Evolutionary conservation across 129 eudicot species (phyloP).

Genomic region (Apium graveolens): DNA sequence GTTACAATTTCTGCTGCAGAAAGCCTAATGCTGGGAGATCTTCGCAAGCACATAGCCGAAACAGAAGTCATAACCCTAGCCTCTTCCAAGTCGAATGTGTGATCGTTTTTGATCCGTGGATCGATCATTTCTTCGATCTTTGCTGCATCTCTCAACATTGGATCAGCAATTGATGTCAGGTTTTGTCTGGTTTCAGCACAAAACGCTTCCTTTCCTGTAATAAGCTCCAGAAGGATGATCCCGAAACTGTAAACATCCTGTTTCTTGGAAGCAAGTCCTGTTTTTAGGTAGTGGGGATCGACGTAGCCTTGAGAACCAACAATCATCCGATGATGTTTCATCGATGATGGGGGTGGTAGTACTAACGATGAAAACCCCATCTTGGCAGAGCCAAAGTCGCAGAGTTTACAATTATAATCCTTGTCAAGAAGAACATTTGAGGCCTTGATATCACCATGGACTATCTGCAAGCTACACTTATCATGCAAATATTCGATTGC

Average conservation of each 20-base stretch:
- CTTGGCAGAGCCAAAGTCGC: conserved; percentile 74
- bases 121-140: conserved; percentile 45
- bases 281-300: conserved; percentile 68
- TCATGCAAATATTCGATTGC: conserved; percentile 69
- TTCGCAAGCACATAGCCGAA: conserved; percentile 43
- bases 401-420: conserved; percentile 44
- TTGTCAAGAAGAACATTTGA: conserved; percentile 67
- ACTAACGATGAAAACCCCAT: conserved; percentile 49
- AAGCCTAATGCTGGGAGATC: conserved; percentile 48
- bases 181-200: conserved; percentile 25
- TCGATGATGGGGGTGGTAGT: conserved; percentile 28
- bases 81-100: conserved; percentile 37
- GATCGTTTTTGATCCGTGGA: conserved; percentile 23
- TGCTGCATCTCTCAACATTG: conserved; percentile 27
- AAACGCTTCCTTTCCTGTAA: conserved; percentile 65
- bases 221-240: conserved; percentile 51
- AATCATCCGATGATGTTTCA: conserved; percentile 25
- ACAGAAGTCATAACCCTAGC: conserved; percentile 39
- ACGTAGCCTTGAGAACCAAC: conserved; percentile 82
- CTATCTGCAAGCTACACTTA: conserved; percentile 31
- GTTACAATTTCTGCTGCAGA: conserved; percentile 41
- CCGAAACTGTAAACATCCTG: conserved; percentile 72
- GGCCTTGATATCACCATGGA: conserved; percentile 78
- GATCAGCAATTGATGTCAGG: conserved; percentile 27
- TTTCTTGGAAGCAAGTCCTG: conserved; percentile 67